Evolutionary conservation across 345 rosid genomes (phyloP).

Genomic region (Arabis alpina): DNA sequence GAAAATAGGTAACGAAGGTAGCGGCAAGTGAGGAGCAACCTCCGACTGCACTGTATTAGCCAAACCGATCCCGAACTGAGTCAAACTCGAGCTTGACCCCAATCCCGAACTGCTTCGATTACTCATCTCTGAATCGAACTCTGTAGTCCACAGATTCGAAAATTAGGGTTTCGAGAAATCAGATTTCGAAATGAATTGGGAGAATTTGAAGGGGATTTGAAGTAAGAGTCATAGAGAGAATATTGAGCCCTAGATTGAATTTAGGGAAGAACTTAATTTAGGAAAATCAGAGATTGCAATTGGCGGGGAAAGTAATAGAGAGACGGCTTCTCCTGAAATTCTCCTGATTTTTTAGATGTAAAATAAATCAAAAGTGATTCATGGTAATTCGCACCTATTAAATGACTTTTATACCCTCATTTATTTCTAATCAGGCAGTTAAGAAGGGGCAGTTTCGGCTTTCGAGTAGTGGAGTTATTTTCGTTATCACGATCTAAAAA

Average conservation of each 20-base stretch:
- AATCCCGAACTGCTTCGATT: slow-evolving; percentile 54
- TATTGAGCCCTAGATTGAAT: slow-evolving; percentile 54
- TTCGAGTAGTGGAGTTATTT: no score
- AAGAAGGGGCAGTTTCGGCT: slow-evolving; percentile 15
- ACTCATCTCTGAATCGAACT: slow-evolving; percentile 69
- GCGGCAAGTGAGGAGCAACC: slow-evolving; percentile 83
- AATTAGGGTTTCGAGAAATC: slow-evolving; percentile 38
- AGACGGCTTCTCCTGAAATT: slow-evolving; percentile 37
- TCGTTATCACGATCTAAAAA: no score
- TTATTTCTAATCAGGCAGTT: neutral
- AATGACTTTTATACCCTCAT: slow-evolving; percentile 17
- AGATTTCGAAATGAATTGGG: slow-evolving; percentile 34
- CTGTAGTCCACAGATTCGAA: slow-evolving; percentile 35
- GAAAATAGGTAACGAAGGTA: slow-evolving; percentile 89
- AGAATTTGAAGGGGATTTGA: slow-evolving; percentile 39
- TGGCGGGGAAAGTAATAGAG: slow-evolving; percentile 74
- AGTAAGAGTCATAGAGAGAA: slow-evolving; percentile 33
- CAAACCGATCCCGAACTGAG: slow-evolving; percentile 73
- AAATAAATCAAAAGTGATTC: slow-evolving; percentile 7
- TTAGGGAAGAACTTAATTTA: slow-evolving; percentile 10
- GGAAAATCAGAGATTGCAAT: slow-evolving; percentile 41
- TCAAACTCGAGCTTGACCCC: slow-evolving; percentile 47
- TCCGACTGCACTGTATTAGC: slow-evolving; percentile 94
- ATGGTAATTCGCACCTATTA: neutral
- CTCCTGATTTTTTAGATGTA: slow-evolving; percentile 24